Base-by-base conservation (phyloP, 208 protist species). In the Acanthamoeba healyi region DNA sequence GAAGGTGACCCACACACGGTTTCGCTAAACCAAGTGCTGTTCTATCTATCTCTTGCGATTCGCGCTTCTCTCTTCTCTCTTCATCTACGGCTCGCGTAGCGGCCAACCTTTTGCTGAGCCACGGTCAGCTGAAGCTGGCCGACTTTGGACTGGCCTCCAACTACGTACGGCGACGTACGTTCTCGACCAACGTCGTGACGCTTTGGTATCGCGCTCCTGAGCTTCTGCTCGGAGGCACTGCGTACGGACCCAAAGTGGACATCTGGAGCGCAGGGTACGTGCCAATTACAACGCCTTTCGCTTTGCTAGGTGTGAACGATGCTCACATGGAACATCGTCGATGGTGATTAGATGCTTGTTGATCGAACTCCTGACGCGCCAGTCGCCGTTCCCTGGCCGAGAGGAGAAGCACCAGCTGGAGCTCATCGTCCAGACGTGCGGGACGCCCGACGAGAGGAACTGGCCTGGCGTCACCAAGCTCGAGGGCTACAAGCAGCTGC, bases 121-220 rank as follows among this genome's bases (percentile, higher is more conserved):
- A 97, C 46, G 95, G 95, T 36, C 32, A 49, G 84, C 74, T 99
- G 61, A 98, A 98, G 93, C 67, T 98, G 61, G 98, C 98, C 86
- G 98, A 99, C 93, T 98, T 98, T 95, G 98, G 98, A 49, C 98
- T 98, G 90, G 98, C 98, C 17, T 96, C 98, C 22, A 96, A 96
- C 88, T 95, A 22, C 94, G 0, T 34, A 96, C 97, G 58, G 97
- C 96, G 26, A 98, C 98, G 94, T 98, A 90, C 94, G 74, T 94
- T 56, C n/a, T 92, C 92, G n/a, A 94, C 87, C 29, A 94, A 95
- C 34, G 96, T 97, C 2, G 95, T 97, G 1, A 97, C 96, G n/a
- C 58, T 97, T 6, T 99, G 99, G 98, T 99, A 99, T 94, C 98
- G 99, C 46, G 98, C 99, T 2, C 99, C 99, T 44, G 99, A 99